Evolutionary conservation across 768 basidiomycete species (phyloP).

Genomic region (Symmetrospora coprosmae): DNA sequence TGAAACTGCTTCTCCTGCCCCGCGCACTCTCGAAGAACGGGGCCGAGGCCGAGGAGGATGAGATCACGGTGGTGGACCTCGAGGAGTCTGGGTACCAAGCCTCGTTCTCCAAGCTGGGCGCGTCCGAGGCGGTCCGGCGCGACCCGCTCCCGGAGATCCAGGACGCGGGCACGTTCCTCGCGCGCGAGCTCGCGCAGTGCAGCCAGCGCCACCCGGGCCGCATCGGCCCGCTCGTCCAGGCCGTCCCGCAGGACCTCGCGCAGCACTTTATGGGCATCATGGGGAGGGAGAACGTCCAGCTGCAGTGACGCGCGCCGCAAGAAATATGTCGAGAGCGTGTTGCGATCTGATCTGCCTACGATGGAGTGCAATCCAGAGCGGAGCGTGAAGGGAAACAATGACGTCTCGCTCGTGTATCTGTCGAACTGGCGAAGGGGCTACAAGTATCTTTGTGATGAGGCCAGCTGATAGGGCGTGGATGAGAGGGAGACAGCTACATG

Average conservation of each 20-base stretch:
- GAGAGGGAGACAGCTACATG: too few species aligned
- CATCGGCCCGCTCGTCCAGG: slow-evolving; percentile 23
- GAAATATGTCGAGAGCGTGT: too few species aligned
- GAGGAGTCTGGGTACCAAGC: slow-evolving; percentile 94
- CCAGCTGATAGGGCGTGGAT: too few species aligned
- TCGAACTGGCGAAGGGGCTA: too few species aligned
- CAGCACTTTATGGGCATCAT: slow-evolving; percentile 22
- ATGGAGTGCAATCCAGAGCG: too few species aligned
- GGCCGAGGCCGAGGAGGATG: slow-evolving; percentile 38
- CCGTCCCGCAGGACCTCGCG: slow-evolving; percentile 23
- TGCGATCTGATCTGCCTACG: too few species aligned
- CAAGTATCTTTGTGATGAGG: too few species aligned
- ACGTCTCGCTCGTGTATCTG: too few species aligned
- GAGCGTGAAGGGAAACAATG: too few species aligned
- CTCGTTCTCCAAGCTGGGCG: slow-evolving; percentile 78
- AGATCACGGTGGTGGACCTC: slow-evolving; percentile 55
- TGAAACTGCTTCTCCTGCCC: slow-evolving; percentile 62
- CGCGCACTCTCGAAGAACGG: slow-evolving; percentile 47
- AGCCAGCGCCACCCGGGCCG: slow-evolving; percentile 25
- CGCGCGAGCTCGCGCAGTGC: slow-evolving; percentile 21
- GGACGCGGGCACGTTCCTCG: slow-evolving; percentile 35
- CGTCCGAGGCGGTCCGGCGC: slow-evolving; percentile 44
- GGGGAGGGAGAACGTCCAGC: too few species aligned
- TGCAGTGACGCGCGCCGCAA: too few species aligned
- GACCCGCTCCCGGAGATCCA: slow-evolving; percentile 45